Conservation (phyloP, 106 monocot species). For the Agapanthus africanus region DNA sequence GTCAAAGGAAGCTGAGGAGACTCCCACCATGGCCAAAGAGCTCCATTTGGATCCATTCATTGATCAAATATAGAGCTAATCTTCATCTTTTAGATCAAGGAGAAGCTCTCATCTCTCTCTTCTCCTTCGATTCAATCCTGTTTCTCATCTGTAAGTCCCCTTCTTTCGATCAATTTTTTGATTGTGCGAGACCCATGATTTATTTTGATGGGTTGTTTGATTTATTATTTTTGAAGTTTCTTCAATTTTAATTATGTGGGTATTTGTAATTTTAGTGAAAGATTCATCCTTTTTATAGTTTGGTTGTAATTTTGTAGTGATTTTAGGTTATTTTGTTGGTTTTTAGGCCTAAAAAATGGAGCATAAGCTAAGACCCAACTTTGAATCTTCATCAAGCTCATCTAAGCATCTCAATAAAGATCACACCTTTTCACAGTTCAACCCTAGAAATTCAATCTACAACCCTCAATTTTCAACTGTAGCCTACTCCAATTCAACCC, state of each 20-base stretch:
- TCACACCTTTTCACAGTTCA: background rate
- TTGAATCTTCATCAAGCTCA: conserved; percentile 3
- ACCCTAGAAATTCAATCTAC: conserved; percentile 6
- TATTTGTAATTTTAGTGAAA: background rate
- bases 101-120: background rate
- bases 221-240: background rate
- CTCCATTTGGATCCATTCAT: conserved; percentile 7
- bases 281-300: background rate
- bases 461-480: conserved; percentile 1
- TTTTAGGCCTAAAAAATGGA: conserved; percentile 4
- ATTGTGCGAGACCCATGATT: background rate
- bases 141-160: conserved; percentile 1
- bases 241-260: background rate
- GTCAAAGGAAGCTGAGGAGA: too few species aligned
- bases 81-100: background rate
- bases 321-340: background rate
- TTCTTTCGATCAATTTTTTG: conserved; percentile 2
- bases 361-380: conserved; percentile 9
- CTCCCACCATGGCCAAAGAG: background rate
- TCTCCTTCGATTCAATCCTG: background rate
- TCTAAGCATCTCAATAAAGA: conserved; percentile 9
- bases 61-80: background rate
- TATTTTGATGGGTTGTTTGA: conserved; percentile 1
- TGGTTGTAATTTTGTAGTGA: conserved; percentile 8
- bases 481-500: background rate